Percentiles rank a stretch among this genome's conserved stretches.
Conservation (phyloP, 495 filamentous ascomycete species). For the Penicillium pulvis region DNA sequence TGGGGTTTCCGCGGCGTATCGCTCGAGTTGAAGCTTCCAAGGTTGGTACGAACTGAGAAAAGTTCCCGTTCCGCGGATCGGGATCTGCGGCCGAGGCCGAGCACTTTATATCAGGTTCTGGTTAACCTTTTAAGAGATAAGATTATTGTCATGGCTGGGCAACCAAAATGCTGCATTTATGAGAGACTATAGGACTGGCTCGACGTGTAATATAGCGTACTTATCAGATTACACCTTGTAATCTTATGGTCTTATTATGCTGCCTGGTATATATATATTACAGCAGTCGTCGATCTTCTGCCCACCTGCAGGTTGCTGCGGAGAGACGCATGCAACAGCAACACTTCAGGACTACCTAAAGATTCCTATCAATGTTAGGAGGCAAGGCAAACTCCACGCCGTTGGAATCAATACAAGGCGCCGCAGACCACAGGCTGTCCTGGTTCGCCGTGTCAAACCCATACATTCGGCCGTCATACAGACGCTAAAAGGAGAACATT, state of each 20-base stretch:
- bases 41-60: conserved; percentile 8
- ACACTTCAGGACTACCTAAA: not conserved
- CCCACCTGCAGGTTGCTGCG: no score
- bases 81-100: conserved; percentile 19
- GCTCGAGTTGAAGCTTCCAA: not conserved
- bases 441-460: conserved; percentile 17
- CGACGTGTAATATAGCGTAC: no score
- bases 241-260: no score
- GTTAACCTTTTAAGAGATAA: no score
- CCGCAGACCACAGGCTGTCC: conserved; percentile 21
- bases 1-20: not conserved
- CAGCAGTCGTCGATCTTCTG: no score
- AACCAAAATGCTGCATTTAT: no score
- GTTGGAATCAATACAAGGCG: not conserved
- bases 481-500: conserved; percentile 15
- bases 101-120: no score
- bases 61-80: conserved; percentile 17
- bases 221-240: no score
- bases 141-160: no score
- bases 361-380: not conserved
- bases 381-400: conserved; percentile 12
- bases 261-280: no score
- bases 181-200: no score
- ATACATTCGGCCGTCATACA: conserved; percentile 27
- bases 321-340: not conserved